Evolutionary conservation across 768 basidiomycete genomes (phyloP).

Genomic region (Mycena pura): DNA sequence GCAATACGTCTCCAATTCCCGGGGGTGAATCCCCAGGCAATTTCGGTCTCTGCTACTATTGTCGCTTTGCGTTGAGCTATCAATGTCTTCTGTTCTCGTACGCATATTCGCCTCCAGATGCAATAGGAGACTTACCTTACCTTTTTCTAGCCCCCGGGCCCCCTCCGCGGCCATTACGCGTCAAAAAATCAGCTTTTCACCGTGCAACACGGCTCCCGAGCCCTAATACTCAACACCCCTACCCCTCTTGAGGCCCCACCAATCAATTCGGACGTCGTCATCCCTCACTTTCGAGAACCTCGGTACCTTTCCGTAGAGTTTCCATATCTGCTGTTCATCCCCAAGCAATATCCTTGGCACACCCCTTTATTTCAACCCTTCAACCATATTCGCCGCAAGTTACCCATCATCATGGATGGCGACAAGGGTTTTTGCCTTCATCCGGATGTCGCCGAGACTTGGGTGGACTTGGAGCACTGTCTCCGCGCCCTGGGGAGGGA

Average conservation of each 20-base stretch:
- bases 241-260: not conserved
- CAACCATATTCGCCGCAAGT: not conserved
- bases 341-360: not conserved
- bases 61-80: no score
- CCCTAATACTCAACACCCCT: no score
- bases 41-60: no score
- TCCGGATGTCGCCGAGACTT: not conserved
- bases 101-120: no score
- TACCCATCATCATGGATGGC: not conserved
- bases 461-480: not conserved
- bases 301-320: not conserved
- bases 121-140: no score
- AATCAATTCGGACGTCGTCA: not conserved
- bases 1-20: no score
- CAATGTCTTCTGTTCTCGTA: no score
- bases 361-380: not conserved
- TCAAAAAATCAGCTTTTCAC: no score
- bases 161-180: no score
- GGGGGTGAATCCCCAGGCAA: no score
- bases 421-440: not conserved
- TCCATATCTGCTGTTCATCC: not conserved
- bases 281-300: not conserved
- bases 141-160: no score
- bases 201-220: no score
- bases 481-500: not conserved